Evolutionary conservation across 2,329 filamentous ascomycete species (phyloP).

Genomic region (Aureobasidium sp.): DNA sequence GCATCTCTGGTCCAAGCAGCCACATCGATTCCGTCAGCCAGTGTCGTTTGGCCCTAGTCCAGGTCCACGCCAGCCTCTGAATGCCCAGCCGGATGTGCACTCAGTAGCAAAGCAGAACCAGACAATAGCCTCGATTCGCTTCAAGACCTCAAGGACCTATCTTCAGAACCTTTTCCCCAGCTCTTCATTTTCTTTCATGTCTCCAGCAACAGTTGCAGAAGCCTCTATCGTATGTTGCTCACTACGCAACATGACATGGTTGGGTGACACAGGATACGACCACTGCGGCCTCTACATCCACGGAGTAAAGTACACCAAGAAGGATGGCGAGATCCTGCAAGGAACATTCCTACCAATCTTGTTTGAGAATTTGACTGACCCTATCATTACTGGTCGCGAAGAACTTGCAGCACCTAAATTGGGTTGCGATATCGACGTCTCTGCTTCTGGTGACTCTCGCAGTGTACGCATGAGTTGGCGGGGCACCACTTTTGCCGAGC

Average conservation of each 20-base stretch:
- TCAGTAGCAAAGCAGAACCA: conserved; percentile 17
- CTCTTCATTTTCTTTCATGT: conserved; percentile 30
- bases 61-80: conserved; percentile 30
- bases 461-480: conserved; percentile 28
- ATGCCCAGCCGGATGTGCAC: conserved; percentile 13
- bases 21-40: conserved; percentile 36
- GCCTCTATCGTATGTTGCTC: conserved; percentile 35
- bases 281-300: conserved; percentile 55
- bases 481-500: conserved; percentile 27
- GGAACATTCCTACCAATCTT: conserved; percentile 50
- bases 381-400: conserved; percentile 51
- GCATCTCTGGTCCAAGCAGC: conserved; percentile 41
- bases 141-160: conserved; percentile 35
- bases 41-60: conserved; percentile 34
- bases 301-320: conserved; percentile 49
- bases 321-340: conserved; percentile 39
- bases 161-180: conserved; percentile 36
- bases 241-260: conserved; percentile 48
- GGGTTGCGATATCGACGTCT: conserved; percentile 25
- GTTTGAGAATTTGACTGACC: conserved; percentile 51
- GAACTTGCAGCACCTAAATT: conserved; percentile 53
- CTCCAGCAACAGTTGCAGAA: conserved; percentile 31
- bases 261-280: conserved; percentile 51
- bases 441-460: conserved; percentile 15
- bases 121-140: conserved; percentile 34